These are phyloP conservation scores for Fusarium miscanthi DNA, from an alignment of 2,329 filamentous ascomycete species.

Conservation along the genomic window DNA sequence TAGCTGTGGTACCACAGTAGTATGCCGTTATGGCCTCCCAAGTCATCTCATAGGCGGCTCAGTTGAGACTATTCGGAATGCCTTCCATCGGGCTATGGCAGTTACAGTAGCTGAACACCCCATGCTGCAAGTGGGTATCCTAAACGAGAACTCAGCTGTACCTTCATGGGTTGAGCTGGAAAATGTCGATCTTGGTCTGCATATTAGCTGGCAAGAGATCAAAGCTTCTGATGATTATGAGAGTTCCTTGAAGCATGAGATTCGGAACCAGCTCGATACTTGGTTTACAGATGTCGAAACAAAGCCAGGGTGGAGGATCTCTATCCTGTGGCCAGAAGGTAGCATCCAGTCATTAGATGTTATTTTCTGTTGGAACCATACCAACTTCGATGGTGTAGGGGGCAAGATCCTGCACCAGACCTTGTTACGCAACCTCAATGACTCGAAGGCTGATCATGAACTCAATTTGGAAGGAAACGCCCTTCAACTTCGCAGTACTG, in stretches of 20 bases:
- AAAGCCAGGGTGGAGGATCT: slow-evolving; percentile 43
- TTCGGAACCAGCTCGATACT: slow-evolving; percentile 28
- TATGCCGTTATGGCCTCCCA: slow-evolving; percentile 31
- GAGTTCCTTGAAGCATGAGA: not conserved
- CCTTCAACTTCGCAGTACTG: slow-evolving; percentile 15
- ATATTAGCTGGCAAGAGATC: slow-evolving; percentile 30
- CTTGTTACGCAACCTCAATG: slow-evolving; percentile 44
- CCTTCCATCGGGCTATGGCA: slow-evolving; percentile 28
- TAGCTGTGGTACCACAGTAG: slow-evolving; percentile 30
- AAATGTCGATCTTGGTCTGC: slow-evolving; percentile 19
- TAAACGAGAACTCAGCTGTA: slow-evolving; percentile 32
- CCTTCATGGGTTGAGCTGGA: slow-evolving; percentile 34
- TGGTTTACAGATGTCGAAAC: slow-evolving; percentile 38
- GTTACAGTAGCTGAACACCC: slow-evolving; percentile 35
- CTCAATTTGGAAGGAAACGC: not conserved
- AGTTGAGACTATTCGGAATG: slow-evolving; percentile 2
- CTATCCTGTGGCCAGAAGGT: slow-evolving; percentile 28
- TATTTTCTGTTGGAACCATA: slow-evolving; percentile 45
- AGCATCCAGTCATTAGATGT: slow-evolving; percentile 35
- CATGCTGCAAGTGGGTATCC: slow-evolving; percentile 34
- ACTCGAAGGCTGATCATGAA: not conserved
- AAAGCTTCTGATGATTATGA: not conserved
- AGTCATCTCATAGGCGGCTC: not conserved
- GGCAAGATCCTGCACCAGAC: slow-evolving; percentile 48
- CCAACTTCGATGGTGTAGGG: slow-evolving; percentile 45